Evolutionary conservation across 2,329 filamentous ascomycete species (phyloP), one percentile per base, ranked within the genome.

Genomic region (Xylariaceae sp.): DNA sequence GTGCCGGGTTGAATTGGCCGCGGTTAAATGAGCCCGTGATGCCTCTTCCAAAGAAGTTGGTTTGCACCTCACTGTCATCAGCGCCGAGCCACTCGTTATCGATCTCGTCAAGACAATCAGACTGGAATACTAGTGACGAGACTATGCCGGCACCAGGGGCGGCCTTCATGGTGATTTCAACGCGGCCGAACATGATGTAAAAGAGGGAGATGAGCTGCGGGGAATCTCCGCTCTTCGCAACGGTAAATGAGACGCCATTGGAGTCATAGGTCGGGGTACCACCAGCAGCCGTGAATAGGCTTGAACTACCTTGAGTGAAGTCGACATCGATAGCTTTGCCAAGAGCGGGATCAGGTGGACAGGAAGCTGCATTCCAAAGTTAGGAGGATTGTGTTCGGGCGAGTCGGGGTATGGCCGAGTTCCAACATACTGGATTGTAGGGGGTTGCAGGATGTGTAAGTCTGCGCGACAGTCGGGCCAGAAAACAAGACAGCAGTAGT

Each of bases 101-200:
- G 67, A 99, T 95, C 75, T 99, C 94, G 72, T 99, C 94, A 42
- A 96, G 80, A 65, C 83, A 82, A 70, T 97, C 92, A 13, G 92
- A 96, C 73, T 95, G 86, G 60, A 99, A 76, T 8, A 99, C 90
- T 12, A 94, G 80, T 43, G 90, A 94, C 71, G 89, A 96, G 61
- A 99, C 92, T 64, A 99, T 96, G 55, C 94, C 94, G 9, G 83
- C 85, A 7, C 94, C 94, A 0, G 91, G 86, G 9, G 94, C 91
- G 22, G 89, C 85, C 73, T 92, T 92, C 76, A 96, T 80, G 30
- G 83, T 86, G 62, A 92, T 83, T 61, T 95, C 88, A 67, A 96
- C 88, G 59, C 86, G 88, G 62, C 94, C 94, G 70, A 96, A 99
- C 94, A 99, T 97, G 75, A 99, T 96, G 78, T 96, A 97, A 82